Conservation (phyloP, 1,139 yeast genomes). For the Debaryomycetaceae sp. region DNA sequence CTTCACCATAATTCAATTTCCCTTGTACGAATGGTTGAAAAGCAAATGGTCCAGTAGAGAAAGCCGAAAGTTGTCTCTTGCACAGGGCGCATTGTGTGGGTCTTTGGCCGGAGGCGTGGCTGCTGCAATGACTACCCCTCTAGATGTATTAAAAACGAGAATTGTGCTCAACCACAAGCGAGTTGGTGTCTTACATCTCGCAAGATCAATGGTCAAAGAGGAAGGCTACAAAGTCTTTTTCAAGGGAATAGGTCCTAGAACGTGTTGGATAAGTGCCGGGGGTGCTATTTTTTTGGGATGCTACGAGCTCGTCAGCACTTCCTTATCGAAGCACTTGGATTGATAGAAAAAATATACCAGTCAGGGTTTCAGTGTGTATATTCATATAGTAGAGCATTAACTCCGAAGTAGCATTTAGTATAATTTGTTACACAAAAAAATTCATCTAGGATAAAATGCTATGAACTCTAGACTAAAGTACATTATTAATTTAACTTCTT, state of each 20-base stretch:
- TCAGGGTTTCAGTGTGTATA: no score
- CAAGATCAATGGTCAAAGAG: slow-evolving; percentile 47
- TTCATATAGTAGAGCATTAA: no score
- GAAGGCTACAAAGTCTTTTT: slow-evolving; percentile 71
- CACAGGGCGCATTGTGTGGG: slow-evolving; percentile 91
- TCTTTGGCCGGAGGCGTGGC: slow-evolving; percentile 93
- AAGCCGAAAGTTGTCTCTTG: slow-evolving; percentile 44
- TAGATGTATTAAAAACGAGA: slow-evolving; percentile 89
- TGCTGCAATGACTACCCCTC: slow-evolving; percentile 90
- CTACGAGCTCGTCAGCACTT: slow-evolving; percentile 61
- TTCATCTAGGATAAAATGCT: no score
- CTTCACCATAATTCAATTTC: slow-evolving; percentile 92
- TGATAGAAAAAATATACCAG: no score
- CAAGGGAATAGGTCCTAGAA: slow-evolving; percentile 89
- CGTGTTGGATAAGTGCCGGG: slow-evolving; percentile 97
- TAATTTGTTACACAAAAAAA: no score
- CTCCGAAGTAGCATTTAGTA: no score
- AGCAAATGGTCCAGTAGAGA: slow-evolving; percentile 41
- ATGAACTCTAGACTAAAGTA: no score
- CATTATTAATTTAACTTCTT: no score
- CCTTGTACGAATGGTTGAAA: slow-evolving; percentile 83
- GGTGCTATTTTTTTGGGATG: slow-evolving; percentile 96
- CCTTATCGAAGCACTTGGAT: no score
- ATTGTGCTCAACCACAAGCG: slow-evolving; percentile 69
- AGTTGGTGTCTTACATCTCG: slow-evolving; percentile 44